These are phyloP conservation scores for Phycomyces blakesleeanus DNA, from an alignment of 192 early-diverging fungal genomes.

Conservation along the genomic window DNA sequence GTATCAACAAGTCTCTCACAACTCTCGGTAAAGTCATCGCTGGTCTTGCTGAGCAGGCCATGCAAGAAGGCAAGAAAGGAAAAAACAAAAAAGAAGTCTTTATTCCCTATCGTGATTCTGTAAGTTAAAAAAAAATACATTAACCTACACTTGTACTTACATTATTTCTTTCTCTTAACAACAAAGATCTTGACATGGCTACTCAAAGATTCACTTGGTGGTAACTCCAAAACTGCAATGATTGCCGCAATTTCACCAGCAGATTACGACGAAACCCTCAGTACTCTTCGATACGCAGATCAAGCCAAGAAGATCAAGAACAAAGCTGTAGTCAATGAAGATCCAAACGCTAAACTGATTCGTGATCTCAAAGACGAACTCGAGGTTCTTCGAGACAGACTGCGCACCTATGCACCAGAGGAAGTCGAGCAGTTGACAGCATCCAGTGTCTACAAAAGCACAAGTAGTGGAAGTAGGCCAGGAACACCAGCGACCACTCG, in stretches of 20 bases:
- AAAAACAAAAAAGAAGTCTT: constrained; percentile 50
- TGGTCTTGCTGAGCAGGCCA: constrained; percentile 71
- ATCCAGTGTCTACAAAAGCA: constrained; percentile 20
- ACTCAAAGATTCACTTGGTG: constrained; percentile 67
- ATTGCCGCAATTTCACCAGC: constrained; percentile 64
- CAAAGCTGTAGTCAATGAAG: constrained; percentile 76
- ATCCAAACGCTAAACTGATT: constrained; percentile 60
- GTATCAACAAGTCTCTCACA: constrained; percentile 91
- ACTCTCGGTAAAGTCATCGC: constrained; percentile 94
- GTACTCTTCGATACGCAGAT: constrained; percentile 75
- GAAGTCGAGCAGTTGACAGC: constrained; percentile 32
- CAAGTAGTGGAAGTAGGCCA: constrained; percentile 5
- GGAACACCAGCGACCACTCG: constrained; percentile 2
- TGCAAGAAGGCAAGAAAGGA: constrained; percentile 32
- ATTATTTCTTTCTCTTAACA: too few relatives aligned
- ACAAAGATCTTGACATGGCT: constrained; percentile 72
- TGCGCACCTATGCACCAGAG: constrained; percentile 38
- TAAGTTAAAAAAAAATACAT: constrained; percentile 14
- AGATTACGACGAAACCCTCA: constrained; percentile 59
- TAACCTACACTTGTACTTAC: background rate
- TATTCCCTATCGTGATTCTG: constrained; percentile 91
- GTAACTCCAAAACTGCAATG: constrained; percentile 70
- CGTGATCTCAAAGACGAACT: constrained; percentile 73
- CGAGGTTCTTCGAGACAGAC: constrained; percentile 43
- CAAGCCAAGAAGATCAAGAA: constrained; percentile 82